These are phyloP conservation scores for Rubus parviflorus DNA, from an alignment of 306 rosid species.

Conservation along the genomic window DNA sequence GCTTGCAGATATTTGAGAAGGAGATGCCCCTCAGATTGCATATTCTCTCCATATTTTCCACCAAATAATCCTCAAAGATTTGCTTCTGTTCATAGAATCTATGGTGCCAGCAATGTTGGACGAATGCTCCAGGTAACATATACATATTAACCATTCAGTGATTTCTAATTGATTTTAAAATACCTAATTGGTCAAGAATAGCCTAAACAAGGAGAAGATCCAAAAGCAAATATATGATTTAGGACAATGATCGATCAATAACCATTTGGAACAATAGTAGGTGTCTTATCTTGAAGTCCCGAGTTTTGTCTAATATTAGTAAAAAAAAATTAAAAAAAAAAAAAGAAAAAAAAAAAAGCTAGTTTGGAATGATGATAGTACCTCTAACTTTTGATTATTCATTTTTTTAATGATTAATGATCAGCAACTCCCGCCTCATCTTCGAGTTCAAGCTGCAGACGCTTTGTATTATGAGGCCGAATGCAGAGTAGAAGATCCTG, in stretches of 20 bases:
- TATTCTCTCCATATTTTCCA: constrained; percentile 38
- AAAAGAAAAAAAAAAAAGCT: neutral
- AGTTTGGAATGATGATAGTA: neutral
- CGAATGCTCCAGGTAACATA: constrained; percentile 67
- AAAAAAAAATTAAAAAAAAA: no score
- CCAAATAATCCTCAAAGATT: constrained; percentile 17
- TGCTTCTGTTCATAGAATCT: constrained; percentile 50
- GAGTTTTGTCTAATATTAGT: no score
- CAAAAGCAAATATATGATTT: neutral
- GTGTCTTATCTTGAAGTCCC: neutral
- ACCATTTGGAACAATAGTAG: neutral
- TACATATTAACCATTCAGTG: neutral
- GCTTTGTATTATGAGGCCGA: constrained; percentile 56
- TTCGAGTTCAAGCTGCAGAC: constrained; percentile 58
- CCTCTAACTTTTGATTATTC: neutral
- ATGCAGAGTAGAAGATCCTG: constrained; percentile 58
- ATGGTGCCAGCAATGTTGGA: constrained; percentile 75
- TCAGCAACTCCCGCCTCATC: constrained; percentile 49
- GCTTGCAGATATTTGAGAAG: constrained; percentile 80
- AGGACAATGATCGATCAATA: neutral
- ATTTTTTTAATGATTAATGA: neutral
- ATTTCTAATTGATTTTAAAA: neutral
- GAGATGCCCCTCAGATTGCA: constrained; percentile 69
- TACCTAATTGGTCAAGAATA: neutral
- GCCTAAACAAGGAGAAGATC: neutral